Evolutionary conservation across 805 yeast species (phyloP).

Genomic region (Starmerella etchellsii): DNA sequence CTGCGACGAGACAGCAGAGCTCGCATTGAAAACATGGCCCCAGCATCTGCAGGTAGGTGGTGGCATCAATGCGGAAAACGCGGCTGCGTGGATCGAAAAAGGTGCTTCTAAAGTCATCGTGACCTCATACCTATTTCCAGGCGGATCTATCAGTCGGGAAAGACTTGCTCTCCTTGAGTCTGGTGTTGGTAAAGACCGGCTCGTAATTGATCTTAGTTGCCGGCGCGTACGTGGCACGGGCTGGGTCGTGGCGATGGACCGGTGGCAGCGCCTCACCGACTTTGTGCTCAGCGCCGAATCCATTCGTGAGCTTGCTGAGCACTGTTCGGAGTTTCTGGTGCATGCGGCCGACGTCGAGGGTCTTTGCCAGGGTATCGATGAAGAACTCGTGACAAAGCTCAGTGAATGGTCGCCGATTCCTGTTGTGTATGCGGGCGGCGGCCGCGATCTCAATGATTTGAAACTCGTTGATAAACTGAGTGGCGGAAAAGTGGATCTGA

Average conservation of each 20-base stretch:
- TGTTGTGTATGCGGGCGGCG: slow-evolving; percentile 96
- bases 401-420: slow-evolving; percentile 71
- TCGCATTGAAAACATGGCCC: slow-evolving; percentile 70
- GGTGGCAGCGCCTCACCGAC: slow-evolving; percentile 86
- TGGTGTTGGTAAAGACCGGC: slow-evolving; percentile 46
- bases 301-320: slow-evolving; percentile 41
- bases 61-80: slow-evolving; percentile 68
- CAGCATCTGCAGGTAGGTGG: slow-evolving; percentile 76
- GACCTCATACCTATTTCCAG: slow-evolving; percentile 81
- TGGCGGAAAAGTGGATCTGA: slow-evolving; percentile 73
- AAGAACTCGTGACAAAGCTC: slow-evolving; percentile 52
- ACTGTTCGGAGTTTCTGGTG: slow-evolving; percentile 76
- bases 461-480: slow-evolving; percentile 54
- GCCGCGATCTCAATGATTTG: slow-evolving; percentile 59
- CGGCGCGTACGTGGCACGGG: slow-evolving; percentile 34
- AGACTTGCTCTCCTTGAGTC: slow-evolving; percentile 41
- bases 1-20: slow-evolving; percentile 71
- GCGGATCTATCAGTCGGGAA: slow-evolving; percentile 38
- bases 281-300: slow-evolving; percentile 43
- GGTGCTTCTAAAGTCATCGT: slow-evolving; percentile 83
- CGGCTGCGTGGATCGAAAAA: slow-evolving; percentile 57
- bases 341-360: slow-evolving; percentile 99
- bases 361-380: slow-evolving; percentile 82
- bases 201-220: slow-evolving; percentile 89
- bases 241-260: slow-evolving; percentile 97